phyloP scores from a whole-genome alignment of 2,329 filamentous ascomycete species.

The Knufia fluminis region DNA sequence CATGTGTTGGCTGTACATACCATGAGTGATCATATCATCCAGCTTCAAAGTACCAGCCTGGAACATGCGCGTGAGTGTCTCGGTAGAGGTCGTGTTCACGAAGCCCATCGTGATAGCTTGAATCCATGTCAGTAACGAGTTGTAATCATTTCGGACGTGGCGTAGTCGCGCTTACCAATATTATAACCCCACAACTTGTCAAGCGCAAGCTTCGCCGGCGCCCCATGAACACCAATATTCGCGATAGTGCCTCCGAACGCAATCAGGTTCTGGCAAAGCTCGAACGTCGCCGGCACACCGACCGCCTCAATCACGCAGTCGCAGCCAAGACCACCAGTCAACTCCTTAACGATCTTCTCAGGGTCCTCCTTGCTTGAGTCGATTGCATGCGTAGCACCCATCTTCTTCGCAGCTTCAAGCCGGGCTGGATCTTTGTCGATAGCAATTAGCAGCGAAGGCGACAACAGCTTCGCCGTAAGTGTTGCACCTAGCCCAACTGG shows the following conservation, averaged over 20 bases:
- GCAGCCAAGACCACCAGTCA: slow-evolving; percentile 46
- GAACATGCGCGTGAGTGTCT: slow-evolving; percentile 42
- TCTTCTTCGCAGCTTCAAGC: slow-evolving; percentile 37
- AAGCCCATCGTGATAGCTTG: slow-evolving; percentile 40
- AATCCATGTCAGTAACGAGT: not conserved
- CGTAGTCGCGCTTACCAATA: slow-evolving; percentile 36
- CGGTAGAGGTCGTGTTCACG: slow-evolving; percentile 41
- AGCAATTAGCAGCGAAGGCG: slow-evolving; percentile 43
- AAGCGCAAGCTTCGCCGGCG: slow-evolving; percentile 43
- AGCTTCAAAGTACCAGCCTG: slow-evolving; percentile 35
- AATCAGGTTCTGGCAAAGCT: slow-evolving; percentile 45
- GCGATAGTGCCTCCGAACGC: slow-evolving; percentile 46
- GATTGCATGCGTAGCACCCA: slow-evolving; percentile 42
- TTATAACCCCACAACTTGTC: slow-evolving; percentile 48
- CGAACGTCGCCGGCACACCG: slow-evolving; percentile 45
- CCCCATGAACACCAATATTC: slow-evolving; percentile 51
- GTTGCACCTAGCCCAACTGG: slow-evolving; percentile 48
- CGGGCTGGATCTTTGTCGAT: slow-evolving; percentile 44
- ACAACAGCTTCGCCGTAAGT: slow-evolving; percentile 48
- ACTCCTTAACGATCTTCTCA: slow-evolving; percentile 30
- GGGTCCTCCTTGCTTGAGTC: slow-evolving; percentile 32
- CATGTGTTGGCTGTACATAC: slow-evolving; percentile 20
- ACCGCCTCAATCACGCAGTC: slow-evolving; percentile 52
- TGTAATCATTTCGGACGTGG: not conserved
- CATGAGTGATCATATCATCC: slow-evolving; percentile 38